Conservation (phyloP, 371 early-diverging fungal species). For the Umbelopsis sp. region DNA sequence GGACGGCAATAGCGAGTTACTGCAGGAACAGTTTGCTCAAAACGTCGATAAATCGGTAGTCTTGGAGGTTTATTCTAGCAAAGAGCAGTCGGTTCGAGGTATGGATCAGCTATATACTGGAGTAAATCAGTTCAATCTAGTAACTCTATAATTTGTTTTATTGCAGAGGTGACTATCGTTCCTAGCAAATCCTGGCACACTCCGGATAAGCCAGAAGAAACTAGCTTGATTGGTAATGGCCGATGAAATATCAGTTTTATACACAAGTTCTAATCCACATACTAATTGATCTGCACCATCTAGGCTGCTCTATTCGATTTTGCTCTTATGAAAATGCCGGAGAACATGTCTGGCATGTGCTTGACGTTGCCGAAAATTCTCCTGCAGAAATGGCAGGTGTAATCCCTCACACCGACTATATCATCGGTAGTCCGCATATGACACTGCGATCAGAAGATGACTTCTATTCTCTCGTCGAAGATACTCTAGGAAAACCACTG, state of each 20-base stretch:
- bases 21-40: conserved; percentile 51
- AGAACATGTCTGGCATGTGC: conserved; percentile 79
- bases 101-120: neutral
- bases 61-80: conserved; percentile 71
- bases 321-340: conserved; percentile 71
- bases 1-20: conserved; percentile 51
- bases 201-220: conserved; percentile 39
- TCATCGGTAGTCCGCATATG: conserved; percentile 66
- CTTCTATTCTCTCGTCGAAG: conserved; percentile 62
- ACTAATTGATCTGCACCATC: neutral
- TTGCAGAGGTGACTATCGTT: conserved; percentile 54
- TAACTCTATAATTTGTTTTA: neutral
- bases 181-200: conserved; percentile 60
- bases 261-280: neutral
- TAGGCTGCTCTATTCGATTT: conserved; percentile 76
- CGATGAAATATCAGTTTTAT: too few species aligned
- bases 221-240: conserved; percentile 43
- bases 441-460: conserved; percentile 62
- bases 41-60: conserved; percentile 58
- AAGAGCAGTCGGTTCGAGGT: conserved; percentile 68
- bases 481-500: conserved; percentile 58
- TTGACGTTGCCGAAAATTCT: conserved; percentile 61
- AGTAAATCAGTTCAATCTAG: neutral
- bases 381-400: conserved; percentile 74
- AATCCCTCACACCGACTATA: conserved; percentile 64